These are phyloP conservation scores for Cryptococcus sp. DNA, from an alignment of 1,284 basidiomycete genomes.

Conservation along the genomic window DNA sequence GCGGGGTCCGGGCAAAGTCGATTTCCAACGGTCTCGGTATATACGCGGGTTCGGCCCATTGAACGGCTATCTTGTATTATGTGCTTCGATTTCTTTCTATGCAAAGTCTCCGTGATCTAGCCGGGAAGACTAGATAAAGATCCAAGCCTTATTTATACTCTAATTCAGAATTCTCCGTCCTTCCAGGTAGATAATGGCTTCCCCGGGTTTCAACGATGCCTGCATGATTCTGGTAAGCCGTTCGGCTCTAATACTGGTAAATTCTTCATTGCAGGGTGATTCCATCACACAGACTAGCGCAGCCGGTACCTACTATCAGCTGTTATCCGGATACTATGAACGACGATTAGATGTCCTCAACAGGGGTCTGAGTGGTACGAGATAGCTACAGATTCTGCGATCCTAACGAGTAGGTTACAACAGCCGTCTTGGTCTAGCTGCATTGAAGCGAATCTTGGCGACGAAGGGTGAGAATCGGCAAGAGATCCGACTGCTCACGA, in stretches of 20 bases:
- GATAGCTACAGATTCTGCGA: slow-evolving; percentile 60
- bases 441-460: slow-evolving; percentile 67
- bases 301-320: slow-evolving; percentile 37
- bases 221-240: background rate
- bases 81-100: too few relatives aligned
- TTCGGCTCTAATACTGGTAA: background rate
- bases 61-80: too few relatives aligned
- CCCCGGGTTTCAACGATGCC: background rate
- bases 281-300: slow-evolving; percentile 43
- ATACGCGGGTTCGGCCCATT: too few relatives aligned
- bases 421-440: slow-evolving; percentile 46
- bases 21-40: too few relatives aligned
- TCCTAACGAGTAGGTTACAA: background rate
- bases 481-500: slow-evolving; percentile 63
- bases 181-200: background rate
- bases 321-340: slow-evolving; percentile 57
- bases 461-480: slow-evolving; percentile 53
- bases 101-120: too few relatives aligned
- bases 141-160: too few relatives aligned
- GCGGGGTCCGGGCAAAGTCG: too few relatives aligned
- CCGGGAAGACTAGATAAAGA: too few relatives aligned
- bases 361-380: slow-evolving; percentile 58
- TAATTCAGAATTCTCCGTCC: too few relatives aligned
- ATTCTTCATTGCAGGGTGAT: slow-evolving; percentile 44
- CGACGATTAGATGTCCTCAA: slow-evolving; percentile 78